phyloP scores from a whole-genome alignment of 163 green algal genomes.

The Chlorella variabilis region DNA sequence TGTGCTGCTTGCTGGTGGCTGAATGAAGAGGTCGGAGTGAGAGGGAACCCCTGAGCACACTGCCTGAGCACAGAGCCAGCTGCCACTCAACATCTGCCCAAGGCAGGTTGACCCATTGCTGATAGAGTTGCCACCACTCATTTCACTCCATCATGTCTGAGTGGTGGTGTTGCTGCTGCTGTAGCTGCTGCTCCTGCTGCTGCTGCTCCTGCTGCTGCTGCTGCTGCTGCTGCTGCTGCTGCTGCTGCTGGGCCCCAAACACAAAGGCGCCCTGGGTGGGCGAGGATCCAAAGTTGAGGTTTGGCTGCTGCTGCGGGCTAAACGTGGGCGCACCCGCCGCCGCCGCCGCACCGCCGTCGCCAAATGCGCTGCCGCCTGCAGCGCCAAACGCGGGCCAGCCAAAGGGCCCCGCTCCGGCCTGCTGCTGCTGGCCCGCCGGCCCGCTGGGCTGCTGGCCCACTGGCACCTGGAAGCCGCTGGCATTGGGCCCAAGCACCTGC shows the following conservation, averaged over 20 bases:
- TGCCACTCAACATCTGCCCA: no score
- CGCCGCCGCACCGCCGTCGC: neutral
- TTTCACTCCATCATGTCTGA: constrained; percentile 4
- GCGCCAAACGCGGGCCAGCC: constrained; percentile 1
- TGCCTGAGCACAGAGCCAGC: no score
- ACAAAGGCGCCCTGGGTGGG: neutral
- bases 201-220: no score
- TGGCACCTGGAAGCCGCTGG: constrained; percentile 31
- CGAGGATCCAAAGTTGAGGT: neutral
- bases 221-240: constrained; percentile 22
- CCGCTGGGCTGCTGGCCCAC: constrained; percentile 23
- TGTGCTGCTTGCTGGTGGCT: no score
- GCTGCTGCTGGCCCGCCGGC: neutral
- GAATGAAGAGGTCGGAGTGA: no score
- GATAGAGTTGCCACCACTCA: no score
- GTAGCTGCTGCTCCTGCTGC: no score
- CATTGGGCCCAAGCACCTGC: constrained; percentile 28
- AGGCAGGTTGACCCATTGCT: no score
- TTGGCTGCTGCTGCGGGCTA: neutral
- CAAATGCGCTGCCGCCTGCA: neutral
- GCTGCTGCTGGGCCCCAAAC: neutral
- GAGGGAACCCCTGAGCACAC: no score
- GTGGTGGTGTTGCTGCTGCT: no score
- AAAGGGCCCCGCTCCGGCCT: neutral
- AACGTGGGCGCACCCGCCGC: neutral